phyloP scores from a whole-genome alignment of 805 yeast genomes.

The Yamadazyma akitaensis region DNA sequence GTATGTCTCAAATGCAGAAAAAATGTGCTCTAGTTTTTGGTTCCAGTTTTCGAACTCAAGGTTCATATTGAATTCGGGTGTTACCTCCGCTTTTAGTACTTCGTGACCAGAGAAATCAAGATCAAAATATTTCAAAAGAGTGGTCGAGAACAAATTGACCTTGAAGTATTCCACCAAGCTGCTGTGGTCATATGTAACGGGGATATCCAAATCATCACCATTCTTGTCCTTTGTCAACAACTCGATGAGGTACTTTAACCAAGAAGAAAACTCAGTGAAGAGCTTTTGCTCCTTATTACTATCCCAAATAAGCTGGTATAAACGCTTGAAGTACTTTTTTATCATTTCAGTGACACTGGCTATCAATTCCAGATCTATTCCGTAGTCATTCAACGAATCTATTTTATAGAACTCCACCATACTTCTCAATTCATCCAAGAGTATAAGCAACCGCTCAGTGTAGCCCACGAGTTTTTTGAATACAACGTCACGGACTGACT shows the following conservation, averaged over 20 bases:
- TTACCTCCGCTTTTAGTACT: background rate
- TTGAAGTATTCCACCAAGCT: slow-evolving; percentile 26
- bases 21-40: background rate
- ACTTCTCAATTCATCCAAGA: slow-evolving; percentile 42
- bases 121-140: slow-evolving; percentile 18
- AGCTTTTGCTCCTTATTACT: slow-evolving; percentile 45
- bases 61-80: slow-evolving; percentile 1
- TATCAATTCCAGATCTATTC: slow-evolving; percentile 8
- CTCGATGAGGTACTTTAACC: slow-evolving; percentile 40
- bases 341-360: slow-evolving; percentile 9
- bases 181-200: slow-evolving; percentile 14
- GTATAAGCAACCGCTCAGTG: slow-evolving; percentile 50
- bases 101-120: slow-evolving; percentile 4
- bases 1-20: slow-evolving; percentile 5
- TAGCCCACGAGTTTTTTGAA: slow-evolving; percentile 53
- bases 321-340: slow-evolving; percentile 26
- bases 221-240: slow-evolving; percentile 30
- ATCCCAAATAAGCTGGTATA: slow-evolving; percentile 39
- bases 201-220: slow-evolving; percentile 27
- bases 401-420: slow-evolving; percentile 32
- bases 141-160: slow-evolving; percentile 19
- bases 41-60: background rate
- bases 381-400: slow-evolving; percentile 8
- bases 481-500: slow-evolving; percentile 44
- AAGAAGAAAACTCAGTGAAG: slow-evolving; percentile 44